Evolutionary conservation across 768 basidiomycete species (phyloP), one percentile per base, ranked within the genome.

Genomic region (Mycena sanguinolenta): DNA sequence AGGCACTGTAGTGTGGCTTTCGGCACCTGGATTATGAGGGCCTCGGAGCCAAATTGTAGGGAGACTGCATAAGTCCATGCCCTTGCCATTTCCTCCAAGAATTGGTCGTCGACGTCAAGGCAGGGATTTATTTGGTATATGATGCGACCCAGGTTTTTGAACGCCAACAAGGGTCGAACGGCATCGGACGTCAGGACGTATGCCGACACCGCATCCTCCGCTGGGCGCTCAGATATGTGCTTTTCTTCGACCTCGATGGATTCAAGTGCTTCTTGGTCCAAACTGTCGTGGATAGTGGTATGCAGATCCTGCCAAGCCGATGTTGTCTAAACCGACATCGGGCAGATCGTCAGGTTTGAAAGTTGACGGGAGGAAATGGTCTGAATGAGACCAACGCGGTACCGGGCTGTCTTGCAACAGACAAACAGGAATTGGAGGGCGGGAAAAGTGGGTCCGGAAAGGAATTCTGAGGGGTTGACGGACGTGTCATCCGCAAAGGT

Each of bases 1-100:
- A 70, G 58, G 38, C 64, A 70, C 21, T 55, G 28, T 8, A 70
- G 64, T 4, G 69, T 70, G 10, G 69, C 63, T 12, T 14, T 30
- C 1, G 69, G 69, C 25, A 10, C 23, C 25, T 13, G 30, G 7
- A 7, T 25, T 6, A 49, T 38, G 27, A 30, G 17, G 23, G 57
- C 42, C 3, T 65, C 69, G 44, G 38, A 49, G 19, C 36, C 34
- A 25, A 65, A 55, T 36, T 32, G 10, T 28, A 70, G 12, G 1
- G 13, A 1, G 10, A 12, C 25, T 12, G 12, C 3, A 34, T 44
- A 0, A 4, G 57, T 57, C 62, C 62, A 69, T 10, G 63, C 57
- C 10, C 21, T 21, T 9, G 68, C 68, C 38, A 69, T 58, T 34
- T 69, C 68, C 39, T 38, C 62, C 23, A 69, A 25, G 23, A 59